Percentiles rank a stretch among this genome's conserved stretches.
Conservation (phyloP, 1,284 basidiomycete genomes). For the Pseudozyma hubeiensis region DNA sequence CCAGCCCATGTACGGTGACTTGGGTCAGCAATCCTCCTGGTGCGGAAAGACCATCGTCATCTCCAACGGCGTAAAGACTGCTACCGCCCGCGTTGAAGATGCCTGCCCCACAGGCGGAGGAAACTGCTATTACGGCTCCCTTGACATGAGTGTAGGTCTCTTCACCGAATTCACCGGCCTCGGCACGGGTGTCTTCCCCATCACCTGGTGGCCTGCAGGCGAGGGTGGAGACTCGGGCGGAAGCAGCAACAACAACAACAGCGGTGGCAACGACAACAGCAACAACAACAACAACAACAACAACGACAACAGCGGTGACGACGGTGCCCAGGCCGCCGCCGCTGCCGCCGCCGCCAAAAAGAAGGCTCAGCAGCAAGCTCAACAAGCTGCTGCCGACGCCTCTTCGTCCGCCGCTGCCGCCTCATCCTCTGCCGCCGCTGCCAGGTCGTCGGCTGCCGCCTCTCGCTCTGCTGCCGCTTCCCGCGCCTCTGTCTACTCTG, state of each 20-base stretch:
- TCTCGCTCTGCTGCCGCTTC: conserved; percentile 47
- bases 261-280: conserved; percentile 13
- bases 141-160: conserved; percentile 63
- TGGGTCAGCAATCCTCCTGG: conserved; percentile 48
- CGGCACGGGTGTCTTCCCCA: conserved; percentile 56
- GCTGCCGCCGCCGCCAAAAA: conserved; percentile 31
- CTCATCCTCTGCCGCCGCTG: conserved; percentile 30
- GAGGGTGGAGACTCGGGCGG: conserved; percentile 24
- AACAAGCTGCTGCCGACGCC: conserved; percentile 29
- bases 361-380: conserved; percentile 36
- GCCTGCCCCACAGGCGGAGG: conserved; percentile 60
- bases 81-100: conserved; percentile 53
- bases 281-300: conserved; percentile 23
- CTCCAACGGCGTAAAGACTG: conserved; percentile 50
- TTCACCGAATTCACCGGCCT: conserved; percentile 56
- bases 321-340: conserved; percentile 5
- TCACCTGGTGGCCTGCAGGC: conserved; percentile 59
- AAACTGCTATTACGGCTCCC: conserved; percentile 58
- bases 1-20: conserved; percentile 61
- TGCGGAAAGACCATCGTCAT: conserved; percentile 62
- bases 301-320: conserved; percentile 6
- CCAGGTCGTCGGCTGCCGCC: conserved; percentile 36
- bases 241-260: conserved; percentile 14
- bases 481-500: conserved; percentile 45
- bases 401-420: conserved; percentile 30